These are phyloP conservation scores for Lachancea mirantina DNA, from an alignment of 805 yeast species.

Conservation along the genomic window DNA sequence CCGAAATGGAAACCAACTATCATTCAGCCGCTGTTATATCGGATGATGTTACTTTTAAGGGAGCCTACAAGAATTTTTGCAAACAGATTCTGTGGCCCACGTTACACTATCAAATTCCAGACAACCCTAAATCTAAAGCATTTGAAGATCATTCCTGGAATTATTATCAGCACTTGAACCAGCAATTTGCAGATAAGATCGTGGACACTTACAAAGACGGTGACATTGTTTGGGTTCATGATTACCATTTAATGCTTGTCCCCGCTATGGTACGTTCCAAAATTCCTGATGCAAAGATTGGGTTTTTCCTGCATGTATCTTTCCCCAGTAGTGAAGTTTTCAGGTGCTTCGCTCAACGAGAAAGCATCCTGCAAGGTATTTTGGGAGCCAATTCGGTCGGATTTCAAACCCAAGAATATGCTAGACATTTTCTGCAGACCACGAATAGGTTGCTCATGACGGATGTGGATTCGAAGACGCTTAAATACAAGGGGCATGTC, in stretches of 20 bases:
- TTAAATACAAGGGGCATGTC: conserved; percentile 53
- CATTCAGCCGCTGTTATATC: conserved; percentile 62
- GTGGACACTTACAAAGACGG: conserved; percentile 60
- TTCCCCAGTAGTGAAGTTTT: conserved; percentile 95
- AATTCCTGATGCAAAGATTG: conserved; percentile 79
- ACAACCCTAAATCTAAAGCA: conserved; percentile 86
- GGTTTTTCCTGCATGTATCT: conserved; percentile 86
- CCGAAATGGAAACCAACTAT: conserved; percentile 41
- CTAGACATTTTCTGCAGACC: conserved; percentile 88
- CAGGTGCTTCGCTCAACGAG: conserved; percentile 86
- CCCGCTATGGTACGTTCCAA: conserved; percentile 70
- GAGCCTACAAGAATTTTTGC: conserved; percentile 87
- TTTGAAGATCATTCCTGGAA: conserved; percentile 96
- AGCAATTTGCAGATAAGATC: conserved; percentile 69
- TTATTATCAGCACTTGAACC: conserved; percentile 69
- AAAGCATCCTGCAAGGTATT: conserved; percentile 67
- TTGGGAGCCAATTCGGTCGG: conserved; percentile 83
- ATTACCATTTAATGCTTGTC: conserved; percentile 81
- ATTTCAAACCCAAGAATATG: conserved; percentile 90
- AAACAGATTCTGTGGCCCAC: conserved; percentile 97
- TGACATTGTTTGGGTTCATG: conserved; percentile 88
- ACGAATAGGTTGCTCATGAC: conserved; percentile 77
- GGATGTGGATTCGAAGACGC: conserved; percentile 58
- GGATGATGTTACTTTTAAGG: conserved; percentile 73
- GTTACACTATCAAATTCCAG: conserved; percentile 88